Conservation (phyloP, 2,329 filamentous ascomycete species). For the Paracoccidioides brasiliensis region DNA sequence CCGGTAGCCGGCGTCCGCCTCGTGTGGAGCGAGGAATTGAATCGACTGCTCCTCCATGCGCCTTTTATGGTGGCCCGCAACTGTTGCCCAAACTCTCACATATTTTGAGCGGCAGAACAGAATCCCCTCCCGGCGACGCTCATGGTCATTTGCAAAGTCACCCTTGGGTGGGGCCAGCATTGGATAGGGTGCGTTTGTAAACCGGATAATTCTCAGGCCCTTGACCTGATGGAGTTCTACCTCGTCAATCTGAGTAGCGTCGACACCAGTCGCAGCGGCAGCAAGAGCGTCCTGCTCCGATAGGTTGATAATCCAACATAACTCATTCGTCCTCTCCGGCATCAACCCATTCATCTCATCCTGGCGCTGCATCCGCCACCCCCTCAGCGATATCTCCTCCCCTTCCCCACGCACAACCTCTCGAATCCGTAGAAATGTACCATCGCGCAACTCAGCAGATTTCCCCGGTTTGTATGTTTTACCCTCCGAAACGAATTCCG, state of each 20-base stretch:
- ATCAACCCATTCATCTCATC: conserved; percentile 24
- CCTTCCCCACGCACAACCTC: conserved; percentile 19
- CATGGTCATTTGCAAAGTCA: conserved; percentile 15
- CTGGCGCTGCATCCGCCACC: conserved; percentile 24
- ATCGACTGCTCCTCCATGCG: conserved; percentile 14
- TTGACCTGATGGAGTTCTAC: conserved; percentile 29
- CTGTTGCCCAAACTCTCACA: conserved; percentile 13
- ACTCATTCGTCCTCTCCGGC: conserved; percentile 30
- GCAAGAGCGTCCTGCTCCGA: not conserved
- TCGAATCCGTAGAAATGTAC: conserved; percentile 30
- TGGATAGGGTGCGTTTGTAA: conserved; percentile 45
- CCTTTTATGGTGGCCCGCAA: conserved; percentile 8
- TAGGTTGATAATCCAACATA: conserved; percentile 27
- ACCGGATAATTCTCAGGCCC: conserved; percentile 31
- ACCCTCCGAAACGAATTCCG: conserved; percentile 11
- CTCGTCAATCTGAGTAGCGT: conserved; percentile 21
- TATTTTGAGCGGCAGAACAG: conserved; percentile 25
- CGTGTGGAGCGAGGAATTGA: conserved; percentile 18
- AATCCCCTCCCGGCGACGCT: conserved; percentile 19
- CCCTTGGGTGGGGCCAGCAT: conserved; percentile 11
- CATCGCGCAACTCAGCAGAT: conserved; percentile 27
- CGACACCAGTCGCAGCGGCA: conserved; percentile 28
- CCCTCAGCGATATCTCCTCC: conserved; percentile 22
- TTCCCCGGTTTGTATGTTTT: conserved; percentile 18
- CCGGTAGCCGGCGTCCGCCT: conserved; percentile 18